A percentile compares a stretch with the other conserved stretches of the same genome.
These are phyloP conservation scores for Colletotrichum sansevieriae DNA, from an alignment of 2,329 filamentous ascomycete genomes.

Conservation along the genomic window DNA sequence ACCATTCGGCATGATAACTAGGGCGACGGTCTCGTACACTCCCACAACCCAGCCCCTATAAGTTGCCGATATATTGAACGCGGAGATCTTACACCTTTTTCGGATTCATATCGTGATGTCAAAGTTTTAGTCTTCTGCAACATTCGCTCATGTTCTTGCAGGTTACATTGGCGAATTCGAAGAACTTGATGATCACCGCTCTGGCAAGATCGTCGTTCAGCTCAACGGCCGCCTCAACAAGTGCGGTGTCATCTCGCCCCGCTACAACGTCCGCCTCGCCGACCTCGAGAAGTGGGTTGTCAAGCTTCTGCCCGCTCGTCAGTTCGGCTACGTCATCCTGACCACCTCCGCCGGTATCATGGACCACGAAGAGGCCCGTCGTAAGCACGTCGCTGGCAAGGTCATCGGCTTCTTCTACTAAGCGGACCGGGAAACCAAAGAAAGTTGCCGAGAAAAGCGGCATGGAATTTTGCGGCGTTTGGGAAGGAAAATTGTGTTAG, in stretches of 20 bases:
- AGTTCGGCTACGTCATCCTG: constrained; percentile 99
- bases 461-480: constrained; percentile 55
- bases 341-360: constrained; percentile 86
- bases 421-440: constrained; percentile 44
- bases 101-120: constrained; percentile 77
- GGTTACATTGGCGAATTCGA: constrained; percentile 99
- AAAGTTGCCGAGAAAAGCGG: constrained; percentile 43
- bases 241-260: constrained; percentile 98
- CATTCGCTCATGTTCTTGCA: constrained; percentile 72
- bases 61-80: constrained; percentile 97
- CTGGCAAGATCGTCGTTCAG: constrained; percentile 99
- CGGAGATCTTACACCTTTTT: constrained; percentile 99
- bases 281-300: constrained; percentile 99
- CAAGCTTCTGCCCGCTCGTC: constrained; percentile 98
- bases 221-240: constrained; percentile 99
- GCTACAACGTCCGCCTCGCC: constrained; percentile 98
- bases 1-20: constrained; percentile 99
- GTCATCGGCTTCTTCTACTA: constrained; percentile 99
- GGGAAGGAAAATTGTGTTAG: constrained; percentile 49
- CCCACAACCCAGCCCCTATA: constrained; percentile 99
- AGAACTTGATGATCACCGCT: constrained; percentile 99
- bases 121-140: constrained; percentile 96
- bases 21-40: constrained; percentile 84
- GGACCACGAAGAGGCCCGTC: constrained; percentile 99
- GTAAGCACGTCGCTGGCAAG: constrained; percentile 93